Evolutionary conservation across 2,329 filamentous ascomycete species (phyloP), one percentile per base, ranked within the genome.

Genomic region (Penicillium capsulatum): DNA sequence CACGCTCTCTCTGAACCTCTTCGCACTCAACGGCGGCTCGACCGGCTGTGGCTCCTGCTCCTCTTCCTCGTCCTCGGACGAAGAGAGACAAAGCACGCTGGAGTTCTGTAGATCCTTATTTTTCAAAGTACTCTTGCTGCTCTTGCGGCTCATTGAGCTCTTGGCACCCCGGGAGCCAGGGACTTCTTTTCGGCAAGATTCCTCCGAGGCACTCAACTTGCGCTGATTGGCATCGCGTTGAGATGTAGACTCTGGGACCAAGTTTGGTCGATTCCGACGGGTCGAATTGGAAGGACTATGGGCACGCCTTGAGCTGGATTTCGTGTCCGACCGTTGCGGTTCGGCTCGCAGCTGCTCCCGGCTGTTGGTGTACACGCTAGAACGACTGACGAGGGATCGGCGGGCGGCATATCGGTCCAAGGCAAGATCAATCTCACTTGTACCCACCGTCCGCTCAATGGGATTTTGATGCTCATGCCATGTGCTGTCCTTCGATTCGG

Each of bases 51-150:
- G 45, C 7, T 48, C 43, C 9, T 53, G 45, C 7, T 62, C 57
- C 15, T 63, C 62, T 2, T 67, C 67, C 41, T 69, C 69, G 33
- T 70, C 67, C 39, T 72, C 70, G 0, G 70, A 73, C n/a, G 70
- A 73, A 3, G 70, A 73, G 30, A 74, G 63, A 35, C 65, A 69
- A 7, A 74, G 64, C 8, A 73, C 60, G 45, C 71, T 74, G 6
- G 65, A 65, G 10, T 65, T 61, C 30, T 65, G 64, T 16, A 74
- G 57, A 44, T 74, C 67, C 9, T 55, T 56, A 20, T 60, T 60
- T 29, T 58, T 60, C 48, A 70, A 44, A 4, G 60, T 63, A 26
- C 54, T 62, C 40, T 55, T 63, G 46, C 65, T 66, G 33, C 60
- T 65, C 44, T 67, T 68, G 39, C 63, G 66, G 1, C 58, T 59